phyloP scores from a whole-genome alignment of 2,329 filamentous ascomycete genomes.

The Colletotrichum scovillei region DNA sequence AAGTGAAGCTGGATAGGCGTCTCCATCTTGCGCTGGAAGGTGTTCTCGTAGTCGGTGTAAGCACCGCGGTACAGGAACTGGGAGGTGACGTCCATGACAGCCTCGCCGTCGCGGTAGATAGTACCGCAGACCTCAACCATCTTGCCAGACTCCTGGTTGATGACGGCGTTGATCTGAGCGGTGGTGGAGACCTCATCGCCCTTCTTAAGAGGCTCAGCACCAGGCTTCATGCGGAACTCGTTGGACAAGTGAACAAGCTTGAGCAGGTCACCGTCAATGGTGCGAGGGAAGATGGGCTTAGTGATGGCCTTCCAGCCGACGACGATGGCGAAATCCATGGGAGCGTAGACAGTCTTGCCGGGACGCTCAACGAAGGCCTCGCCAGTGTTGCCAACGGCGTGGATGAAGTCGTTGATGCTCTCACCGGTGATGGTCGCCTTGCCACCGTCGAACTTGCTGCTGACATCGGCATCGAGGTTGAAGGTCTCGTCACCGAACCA shows the following conservation, averaged over 20 bases:
- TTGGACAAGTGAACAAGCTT: conserved; percentile 98
- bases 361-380: conserved; percentile 97
- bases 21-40: conserved; percentile 97
- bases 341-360: conserved; percentile 92
- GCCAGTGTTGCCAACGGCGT: conserved; percentile 96
- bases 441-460: conserved; percentile 90
- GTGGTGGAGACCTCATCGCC: conserved; percentile 93
- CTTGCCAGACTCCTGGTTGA: conserved; percentile 98
- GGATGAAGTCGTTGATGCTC: conserved; percentile 98
- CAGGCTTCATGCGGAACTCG: conserved; percentile 97
- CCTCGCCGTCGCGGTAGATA: conserved; percentile 82
- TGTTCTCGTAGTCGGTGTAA: conserved; percentile 96
- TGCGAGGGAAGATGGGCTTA: conserved; percentile 97
- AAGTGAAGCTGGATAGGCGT: conserved; percentile 95
- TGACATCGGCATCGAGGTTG: conserved; percentile 86
- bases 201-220: conserved; percentile 94
- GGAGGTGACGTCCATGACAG: conserved; percentile 98
- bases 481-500: conserved; percentile 93
- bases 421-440: conserved; percentile 87
- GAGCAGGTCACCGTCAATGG: conserved; percentile 94
- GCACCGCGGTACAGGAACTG: conserved; percentile 96
- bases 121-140: conserved; percentile 99
- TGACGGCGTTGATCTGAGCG: conserved; percentile 95
- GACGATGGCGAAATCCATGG: conserved; percentile 99
- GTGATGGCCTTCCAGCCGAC: conserved; percentile 99